Base-by-base conservation (phyloP, 352 stramenopile species). In the Globisporangium polare region DNA sequence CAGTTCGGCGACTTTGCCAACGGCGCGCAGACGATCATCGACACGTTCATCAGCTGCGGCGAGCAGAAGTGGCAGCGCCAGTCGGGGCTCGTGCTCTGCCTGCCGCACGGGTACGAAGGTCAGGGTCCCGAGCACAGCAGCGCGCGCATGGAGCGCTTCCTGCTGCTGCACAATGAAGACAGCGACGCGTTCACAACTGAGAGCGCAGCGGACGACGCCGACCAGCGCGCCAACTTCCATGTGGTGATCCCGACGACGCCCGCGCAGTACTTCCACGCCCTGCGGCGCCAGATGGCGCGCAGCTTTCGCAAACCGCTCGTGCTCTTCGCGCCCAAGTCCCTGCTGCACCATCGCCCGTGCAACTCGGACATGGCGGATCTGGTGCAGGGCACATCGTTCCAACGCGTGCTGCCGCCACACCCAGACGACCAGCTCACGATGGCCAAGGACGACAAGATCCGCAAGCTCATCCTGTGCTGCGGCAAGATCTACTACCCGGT, bases 261-360 rank as follows among this genome's bases (percentile, higher is more conserved):
- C 0, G 96, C 96, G 4, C 97, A 99, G 73, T 99, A 99, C 68
- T 99, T 99, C 72, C 96, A 99, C 67, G 91, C 86, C 18, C 78
- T 99, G 54, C 89, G 96, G 9, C 79, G 96, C 31, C 86, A 95
- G 67, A 75, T 90, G n/a, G 57, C 65, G 26, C 80, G 72, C 37
- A 80, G 66, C 43, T 91, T 88, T 66, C 82, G 83, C 54, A 95
- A 96, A 59, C 88, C 88, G 41, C 61, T 95, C 17, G 72, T 95
- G 24, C 63, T 94, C 45, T 92, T 96, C 27, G 78, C 79, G 3
- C 88, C 88, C 1, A 96, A 96, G 69, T 91, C 79, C 18, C 66
- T 96, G 33, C 69, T 95, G 62, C 88, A 92, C 45, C 88, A 93
- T 64, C 84, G 85, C 15, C 84, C 79, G 29, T 94, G 83, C 59